Percentiles rank a stretch among this genome's conserved stretches.
Evolutionary conservation across 257 asterid genomes (phyloP).

Genomic region (Verbena officinalis): DNA sequence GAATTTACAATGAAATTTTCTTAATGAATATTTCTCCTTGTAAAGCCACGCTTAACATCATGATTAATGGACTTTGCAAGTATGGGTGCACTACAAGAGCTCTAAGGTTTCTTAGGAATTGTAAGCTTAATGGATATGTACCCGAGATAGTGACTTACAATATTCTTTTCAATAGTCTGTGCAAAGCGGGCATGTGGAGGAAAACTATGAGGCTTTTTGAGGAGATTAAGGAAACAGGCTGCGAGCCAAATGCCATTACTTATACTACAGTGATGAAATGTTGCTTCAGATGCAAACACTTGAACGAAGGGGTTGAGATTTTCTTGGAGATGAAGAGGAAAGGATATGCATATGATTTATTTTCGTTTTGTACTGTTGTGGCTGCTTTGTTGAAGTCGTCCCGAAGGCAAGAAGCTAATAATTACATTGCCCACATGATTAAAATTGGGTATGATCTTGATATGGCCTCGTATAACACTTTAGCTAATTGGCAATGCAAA

Average conservation of each 20-base stretch:
- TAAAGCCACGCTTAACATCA: slow-evolving; percentile 64
- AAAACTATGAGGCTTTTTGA: slow-evolving; percentile 51
- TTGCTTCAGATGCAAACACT: slow-evolving; percentile 52
- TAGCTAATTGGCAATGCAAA: slow-evolving; percentile 69
- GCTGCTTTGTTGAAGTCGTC: slow-evolving; percentile 67
- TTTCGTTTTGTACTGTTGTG: slow-evolving; percentile 73
- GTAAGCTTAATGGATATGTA: slow-evolving; percentile 52
- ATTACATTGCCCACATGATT: slow-evolving; percentile 62
- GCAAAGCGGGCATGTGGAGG: slow-evolving; percentile 59
- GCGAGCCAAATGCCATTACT: slow-evolving; percentile 75
- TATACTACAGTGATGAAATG: slow-evolving; percentile 80
- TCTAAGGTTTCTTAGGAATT: slow-evolving; percentile 58
- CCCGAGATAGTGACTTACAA: slow-evolving; percentile 77
- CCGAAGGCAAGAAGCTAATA: slow-evolving; percentile 47
- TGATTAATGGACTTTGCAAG: slow-evolving; percentile 82
- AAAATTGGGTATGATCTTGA: slow-evolving; percentile 79
- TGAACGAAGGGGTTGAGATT: slow-evolving; percentile 61
- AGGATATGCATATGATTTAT: slow-evolving; percentile 80
- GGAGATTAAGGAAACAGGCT: slow-evolving; percentile 62
- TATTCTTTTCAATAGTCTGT: slow-evolving; percentile 67
- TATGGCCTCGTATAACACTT: slow-evolving; percentile 70
- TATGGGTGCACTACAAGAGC: slow-evolving; percentile 59
- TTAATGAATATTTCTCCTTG: slow-evolving; percentile 49
- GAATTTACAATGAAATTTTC: slow-evolving; percentile 60
- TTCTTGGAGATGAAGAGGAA: slow-evolving; percentile 76